Evolutionary conservation across 2,329 filamentous ascomycete genomes (phyloP), one percentile per base, ranked within the genome.

Genomic region (Aspergillus tubingensis): DNA sequence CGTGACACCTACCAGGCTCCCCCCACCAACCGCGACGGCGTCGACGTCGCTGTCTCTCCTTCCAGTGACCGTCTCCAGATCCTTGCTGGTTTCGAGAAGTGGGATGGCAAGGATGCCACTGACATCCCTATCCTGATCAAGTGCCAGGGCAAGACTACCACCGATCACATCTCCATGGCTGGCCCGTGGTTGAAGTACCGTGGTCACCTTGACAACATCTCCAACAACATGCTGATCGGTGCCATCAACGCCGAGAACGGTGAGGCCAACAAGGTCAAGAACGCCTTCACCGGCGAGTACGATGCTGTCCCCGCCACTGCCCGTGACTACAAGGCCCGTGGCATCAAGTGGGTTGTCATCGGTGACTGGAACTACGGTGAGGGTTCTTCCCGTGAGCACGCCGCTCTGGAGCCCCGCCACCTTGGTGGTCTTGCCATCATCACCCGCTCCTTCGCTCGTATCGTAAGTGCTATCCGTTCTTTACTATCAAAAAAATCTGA

Each of bases 361-460:
- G 95, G 95, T 83, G 95, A 98, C 86, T 98, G 92, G 92, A 99
- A 99, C 86, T 98, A 98, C 82, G 95, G 95, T 68, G 95, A 99
- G 83, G 95, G 95, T 71, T 91, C 88, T 77, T 98, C 95, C 65
- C 92, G 95, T 86, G 95, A 99, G 85, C 95, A 99, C 79, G 95
- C 95, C 71, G 95, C 95, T 80, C 88, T 99, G 64, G 94, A 99
- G 85, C 95, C 95, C 76, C 89, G 95, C 78, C 94, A 98, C 84
- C 89, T 99, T 67, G 95, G 95, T 75, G 95, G 94, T 80, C 87
- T 97, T 74, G 95, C 94, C 74, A 96, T 99, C 84, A 96, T 99
- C 78, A 93, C 90, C 76, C 90, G 92, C 76, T 91, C 87, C 67
- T 99, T 99, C 77, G 95, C 95, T 74, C 95, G 95, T 90, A 99